These are phyloP conservation scores for Haplosporangium gracile DNA, from an alignment of 192 early-diverging fungal species.

Conservation along the genomic window DNA sequence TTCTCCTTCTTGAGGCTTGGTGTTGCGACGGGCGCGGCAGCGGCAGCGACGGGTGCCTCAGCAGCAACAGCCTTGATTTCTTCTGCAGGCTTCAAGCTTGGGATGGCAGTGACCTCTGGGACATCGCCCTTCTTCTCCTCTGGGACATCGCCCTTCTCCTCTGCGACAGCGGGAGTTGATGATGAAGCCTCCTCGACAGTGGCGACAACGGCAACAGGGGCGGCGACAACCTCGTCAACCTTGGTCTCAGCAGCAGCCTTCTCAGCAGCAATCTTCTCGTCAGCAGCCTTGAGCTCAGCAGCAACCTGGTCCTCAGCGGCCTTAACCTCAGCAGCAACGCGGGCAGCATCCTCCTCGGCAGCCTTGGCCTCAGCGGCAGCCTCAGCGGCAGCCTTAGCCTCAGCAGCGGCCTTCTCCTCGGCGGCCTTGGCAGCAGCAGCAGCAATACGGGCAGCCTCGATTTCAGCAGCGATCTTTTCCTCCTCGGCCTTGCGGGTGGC, in stretches of 20 bases:
- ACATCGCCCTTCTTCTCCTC: conserved; percentile 30
- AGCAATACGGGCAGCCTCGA: conserved; percentile 24
- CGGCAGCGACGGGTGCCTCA: not conserved
- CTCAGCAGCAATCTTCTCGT: conserved; percentile 11
- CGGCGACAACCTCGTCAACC: not conserved
- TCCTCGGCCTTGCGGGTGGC: conserved; percentile 18
- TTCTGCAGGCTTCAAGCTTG: conserved; percentile 40
- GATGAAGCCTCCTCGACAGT: conserved; percentile 26
- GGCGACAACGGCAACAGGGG: conserved; percentile 6
- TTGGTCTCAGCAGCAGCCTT: conserved; percentile 14
- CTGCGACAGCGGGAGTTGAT: conserved; percentile 12
- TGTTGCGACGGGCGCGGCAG: not conserved
- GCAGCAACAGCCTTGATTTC: conserved; percentile 32
- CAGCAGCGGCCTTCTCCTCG: conserved; percentile 23
- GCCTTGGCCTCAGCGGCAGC: conserved; percentile 21
- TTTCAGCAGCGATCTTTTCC: conserved; percentile 25
- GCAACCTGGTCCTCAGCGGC: conserved; percentile 5
- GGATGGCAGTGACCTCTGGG: conserved; percentile 47
- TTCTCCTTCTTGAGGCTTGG: conserved; percentile 45
- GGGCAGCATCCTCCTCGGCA: conserved; percentile 17
- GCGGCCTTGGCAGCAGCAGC: not conserved
- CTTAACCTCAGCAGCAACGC: conserved; percentile 22
- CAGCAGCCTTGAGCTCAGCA: conserved; percentile 34
- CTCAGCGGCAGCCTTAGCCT: conserved; percentile 13
- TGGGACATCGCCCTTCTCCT: conserved; percentile 22